Conservation (phyloP, 2,329 filamentous ascomycete genomes). For the Capronia americana region DNA sequence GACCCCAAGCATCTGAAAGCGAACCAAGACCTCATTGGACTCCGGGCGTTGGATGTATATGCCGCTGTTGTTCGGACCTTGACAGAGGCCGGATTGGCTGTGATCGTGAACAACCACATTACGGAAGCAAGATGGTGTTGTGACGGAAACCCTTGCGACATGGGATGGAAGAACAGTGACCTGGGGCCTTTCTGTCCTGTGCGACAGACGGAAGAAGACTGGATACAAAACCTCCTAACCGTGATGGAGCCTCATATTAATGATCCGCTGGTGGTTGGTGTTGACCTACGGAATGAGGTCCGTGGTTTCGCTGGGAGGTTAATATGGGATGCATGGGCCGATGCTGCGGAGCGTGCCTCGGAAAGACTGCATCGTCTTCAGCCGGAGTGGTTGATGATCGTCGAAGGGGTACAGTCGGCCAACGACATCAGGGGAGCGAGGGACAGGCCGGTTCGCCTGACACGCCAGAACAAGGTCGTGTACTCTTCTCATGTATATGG, state of each 20-base stretch:
- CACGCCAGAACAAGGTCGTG: conserved; percentile 63
- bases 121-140: conserved; percentile 73
- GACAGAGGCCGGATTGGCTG: conserved; percentile 67
- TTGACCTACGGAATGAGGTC: conserved; percentile 72
- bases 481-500: conserved; percentile 73
- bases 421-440: conserved; percentile 68
- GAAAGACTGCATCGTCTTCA: conserved; percentile 67
- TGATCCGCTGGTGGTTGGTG: conserved; percentile 69
- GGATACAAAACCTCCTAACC: conserved; percentile 69
- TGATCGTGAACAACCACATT: conserved; percentile 75
- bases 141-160: conserved; percentile 70
- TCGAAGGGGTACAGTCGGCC: conserved; percentile 71
- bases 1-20: conserved; percentile 59
- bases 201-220: conserved; percentile 68
- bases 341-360: conserved; percentile 67
- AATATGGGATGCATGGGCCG: conserved; percentile 69
- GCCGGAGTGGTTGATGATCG: conserved; percentile 69
- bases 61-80: conserved; percentile 64
- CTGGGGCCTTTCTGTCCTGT: conserved; percentile 66
- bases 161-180: conserved; percentile 70
- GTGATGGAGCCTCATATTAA: conserved; percentile 66
- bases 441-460: conserved; percentile 63
- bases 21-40: conserved; percentile 66
- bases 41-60: conserved; percentile 66
- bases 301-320: conserved; percentile 73